These are phyloP conservation scores for Friedmanniomyces endolithicus DNA, from an alignment of 495 filamentous ascomycete genomes.

Conservation along the genomic window DNA sequence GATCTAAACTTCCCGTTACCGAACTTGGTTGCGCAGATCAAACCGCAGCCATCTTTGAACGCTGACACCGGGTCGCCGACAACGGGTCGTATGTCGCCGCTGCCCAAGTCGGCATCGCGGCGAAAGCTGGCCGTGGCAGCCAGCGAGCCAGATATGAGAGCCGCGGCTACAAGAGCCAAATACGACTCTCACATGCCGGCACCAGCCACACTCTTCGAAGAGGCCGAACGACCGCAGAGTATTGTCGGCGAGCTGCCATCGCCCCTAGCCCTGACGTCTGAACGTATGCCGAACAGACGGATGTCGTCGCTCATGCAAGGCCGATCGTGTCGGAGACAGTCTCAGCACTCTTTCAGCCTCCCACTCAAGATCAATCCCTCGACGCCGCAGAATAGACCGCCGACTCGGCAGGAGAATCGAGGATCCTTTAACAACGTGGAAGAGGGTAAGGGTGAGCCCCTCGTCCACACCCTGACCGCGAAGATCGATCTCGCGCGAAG, in stretches of 20 bases:
- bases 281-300: not conserved
- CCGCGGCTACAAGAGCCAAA: not conserved
- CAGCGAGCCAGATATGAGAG: constrained; percentile 15
- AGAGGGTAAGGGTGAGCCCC: not conserved
- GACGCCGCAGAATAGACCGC: constrained; percentile 6
- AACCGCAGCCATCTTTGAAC: not conserved
- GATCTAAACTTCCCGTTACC: constrained; percentile 15
- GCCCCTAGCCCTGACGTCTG: not conserved
- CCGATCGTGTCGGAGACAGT: not conserved
- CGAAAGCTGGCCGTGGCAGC: not conserved
- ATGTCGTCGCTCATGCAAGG: not conserved
- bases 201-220: not conserved
- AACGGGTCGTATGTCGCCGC: constrained; percentile 1
- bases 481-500: constrained; percentile 1
- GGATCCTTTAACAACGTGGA: constrained; percentile 6
- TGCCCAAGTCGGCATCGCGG: not conserved
- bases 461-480: constrained; percentile 7
- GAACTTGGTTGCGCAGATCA: not conserved
- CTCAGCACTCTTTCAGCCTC: constrained; percentile 8
- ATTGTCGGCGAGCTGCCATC: constrained; percentile 13
- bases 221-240: not conserved
- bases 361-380: constrained; percentile 19
- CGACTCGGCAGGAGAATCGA: not conserved
- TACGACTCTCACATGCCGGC: constrained; percentile 10
- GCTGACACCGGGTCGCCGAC: constrained; percentile 1